Evolutionary conservation across 2,329 filamentous ascomycete species (phyloP).

Genomic region (Nothophoma quercina): DNA sequence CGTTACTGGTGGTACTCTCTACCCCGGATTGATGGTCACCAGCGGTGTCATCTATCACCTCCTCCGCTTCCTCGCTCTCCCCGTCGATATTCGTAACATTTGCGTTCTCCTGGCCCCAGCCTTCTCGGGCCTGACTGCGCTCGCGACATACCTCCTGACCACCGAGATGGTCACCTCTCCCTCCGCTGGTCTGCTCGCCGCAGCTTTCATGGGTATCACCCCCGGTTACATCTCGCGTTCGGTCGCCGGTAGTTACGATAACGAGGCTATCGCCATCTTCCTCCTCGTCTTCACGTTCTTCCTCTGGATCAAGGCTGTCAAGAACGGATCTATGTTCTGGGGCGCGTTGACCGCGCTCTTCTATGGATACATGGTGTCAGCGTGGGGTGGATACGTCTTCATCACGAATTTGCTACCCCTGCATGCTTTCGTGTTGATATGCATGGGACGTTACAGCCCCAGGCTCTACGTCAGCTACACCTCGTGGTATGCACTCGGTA

Average conservation of each 20-base stretch:
- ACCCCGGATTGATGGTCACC: slow-evolving; percentile 98
- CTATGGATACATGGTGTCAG: slow-evolving; percentile 99
- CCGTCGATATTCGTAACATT: slow-evolving; percentile 98
- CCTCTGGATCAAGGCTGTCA: slow-evolving; percentile 98
- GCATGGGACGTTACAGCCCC: slow-evolving; percentile 95
- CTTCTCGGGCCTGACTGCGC: slow-evolving; percentile 92
- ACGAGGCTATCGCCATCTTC: slow-evolving; percentile 99
- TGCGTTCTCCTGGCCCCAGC: slow-evolving; percentile 94
- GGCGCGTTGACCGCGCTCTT: slow-evolving; percentile 92
- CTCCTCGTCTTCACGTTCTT: slow-evolving; percentile 98
- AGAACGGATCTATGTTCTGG: slow-evolving; percentile 96
- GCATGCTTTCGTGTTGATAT: slow-evolving; percentile 90
- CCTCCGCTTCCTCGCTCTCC: slow-evolving; percentile 85
- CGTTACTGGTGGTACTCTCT: slow-evolving; percentile 98
- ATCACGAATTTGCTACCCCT: slow-evolving; percentile 97
- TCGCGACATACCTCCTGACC: slow-evolving; percentile 92
- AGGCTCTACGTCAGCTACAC: slow-evolving; percentile 96
- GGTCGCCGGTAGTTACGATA: slow-evolving; percentile 97
- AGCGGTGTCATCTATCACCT: slow-evolving; percentile 96
- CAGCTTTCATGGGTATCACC: slow-evolving; percentile 95
- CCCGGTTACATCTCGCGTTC: slow-evolving; percentile 98
- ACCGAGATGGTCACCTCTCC: slow-evolving; percentile 97
- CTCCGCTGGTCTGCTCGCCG: slow-evolving; percentile 92
- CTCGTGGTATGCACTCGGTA: slow-evolving; percentile 97
- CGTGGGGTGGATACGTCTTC: slow-evolving; percentile 99